phyloP scores from a whole-genome alignment of 208 protist genomes.

The Entamoeba histolytica region DNA sequence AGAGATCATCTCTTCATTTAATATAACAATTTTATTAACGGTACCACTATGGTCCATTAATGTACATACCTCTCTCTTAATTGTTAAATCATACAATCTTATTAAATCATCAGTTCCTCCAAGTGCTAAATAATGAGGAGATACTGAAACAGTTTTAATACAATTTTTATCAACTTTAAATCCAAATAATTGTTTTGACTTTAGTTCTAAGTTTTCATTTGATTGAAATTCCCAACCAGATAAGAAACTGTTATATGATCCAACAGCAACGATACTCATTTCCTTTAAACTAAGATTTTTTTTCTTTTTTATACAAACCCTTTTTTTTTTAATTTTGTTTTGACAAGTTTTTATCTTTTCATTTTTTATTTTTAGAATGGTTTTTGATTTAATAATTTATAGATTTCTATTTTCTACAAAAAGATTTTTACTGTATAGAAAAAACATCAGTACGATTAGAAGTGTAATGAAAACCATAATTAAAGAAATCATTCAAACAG shows the following conservation, averaged over 20 bases:
- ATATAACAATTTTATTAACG: background rate
- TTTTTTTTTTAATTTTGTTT: too few relatives aligned
- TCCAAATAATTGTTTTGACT: background rate
- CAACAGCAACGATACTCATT: background rate
- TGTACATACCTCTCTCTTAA: background rate
- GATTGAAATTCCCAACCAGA: background rate
- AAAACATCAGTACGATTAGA: too few relatives aligned
- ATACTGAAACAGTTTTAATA: background rate
- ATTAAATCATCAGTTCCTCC: background rate
- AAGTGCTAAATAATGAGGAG: background rate
- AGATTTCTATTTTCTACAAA: too few relatives aligned
- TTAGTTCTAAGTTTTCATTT: background rate
- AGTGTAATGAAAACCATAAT: too few relatives aligned
- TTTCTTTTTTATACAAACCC: too few relatives aligned
- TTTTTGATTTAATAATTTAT: too few relatives aligned
- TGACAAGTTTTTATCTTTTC: too few relatives aligned
- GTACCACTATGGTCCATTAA: background rate
- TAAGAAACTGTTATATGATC: background rate
- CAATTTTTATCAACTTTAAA: background rate
- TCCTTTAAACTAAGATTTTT: too few relatives aligned
- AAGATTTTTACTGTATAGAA: too few relatives aligned
- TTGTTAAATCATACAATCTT: background rate
- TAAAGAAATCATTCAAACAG: too few relatives aligned
- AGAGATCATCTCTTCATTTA: background rate
- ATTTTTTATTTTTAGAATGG: too few relatives aligned